Percentiles rank a stretch among this genome's conserved stretches.
Evolutionary conservation across 2,329 filamentous ascomycete genomes (phyloP).

Genomic region (Fusarium nurragi): DNA sequence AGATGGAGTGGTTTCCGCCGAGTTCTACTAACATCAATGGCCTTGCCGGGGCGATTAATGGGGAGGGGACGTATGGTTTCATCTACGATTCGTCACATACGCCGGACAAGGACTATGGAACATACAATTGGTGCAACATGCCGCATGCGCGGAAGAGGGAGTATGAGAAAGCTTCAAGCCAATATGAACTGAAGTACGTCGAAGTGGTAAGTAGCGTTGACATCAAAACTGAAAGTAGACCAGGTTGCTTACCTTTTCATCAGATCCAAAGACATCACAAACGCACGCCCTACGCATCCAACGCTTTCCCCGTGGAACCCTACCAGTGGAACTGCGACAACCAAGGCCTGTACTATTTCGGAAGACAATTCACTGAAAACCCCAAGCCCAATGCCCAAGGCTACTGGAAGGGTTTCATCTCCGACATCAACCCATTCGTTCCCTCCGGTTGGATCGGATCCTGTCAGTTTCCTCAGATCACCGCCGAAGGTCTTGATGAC

Average conservation of each 20-base stretch:
- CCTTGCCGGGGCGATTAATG: constrained; percentile 64
- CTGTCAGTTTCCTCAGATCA: constrained; percentile 86
- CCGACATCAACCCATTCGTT: constrained; percentile 71
- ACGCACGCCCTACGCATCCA: constrained; percentile 80
- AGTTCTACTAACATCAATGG: constrained; percentile 67
- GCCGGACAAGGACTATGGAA: constrained; percentile 65
- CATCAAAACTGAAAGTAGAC: accelerated
- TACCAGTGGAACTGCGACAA: constrained; percentile 79
- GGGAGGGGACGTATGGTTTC: constrained; percentile 75
- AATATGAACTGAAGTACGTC: constrained; percentile 77
- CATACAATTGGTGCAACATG: constrained; percentile 89
- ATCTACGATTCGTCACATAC: constrained; percentile 74
- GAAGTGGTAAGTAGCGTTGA: constrained; percentile 67
- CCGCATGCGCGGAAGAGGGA: constrained; percentile 77
- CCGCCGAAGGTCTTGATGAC: constrained; percentile 74
- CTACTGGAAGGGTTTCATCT: constrained; percentile 73
- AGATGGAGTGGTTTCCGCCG: constrained; percentile 68
- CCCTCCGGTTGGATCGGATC: constrained; percentile 74
- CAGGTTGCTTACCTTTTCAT: neutral
- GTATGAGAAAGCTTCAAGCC: constrained; percentile 64
- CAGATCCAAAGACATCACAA: constrained; percentile 88
- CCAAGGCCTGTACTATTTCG: constrained; percentile 75
- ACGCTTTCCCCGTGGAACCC: constrained; percentile 78
- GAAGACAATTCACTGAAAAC: constrained; percentile 59
- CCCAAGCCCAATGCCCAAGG: constrained; percentile 61